Evolutionary conservation across 352 stramenopile genomes (phyloP).

Genomic region (Phytopythium litorale): DNA sequence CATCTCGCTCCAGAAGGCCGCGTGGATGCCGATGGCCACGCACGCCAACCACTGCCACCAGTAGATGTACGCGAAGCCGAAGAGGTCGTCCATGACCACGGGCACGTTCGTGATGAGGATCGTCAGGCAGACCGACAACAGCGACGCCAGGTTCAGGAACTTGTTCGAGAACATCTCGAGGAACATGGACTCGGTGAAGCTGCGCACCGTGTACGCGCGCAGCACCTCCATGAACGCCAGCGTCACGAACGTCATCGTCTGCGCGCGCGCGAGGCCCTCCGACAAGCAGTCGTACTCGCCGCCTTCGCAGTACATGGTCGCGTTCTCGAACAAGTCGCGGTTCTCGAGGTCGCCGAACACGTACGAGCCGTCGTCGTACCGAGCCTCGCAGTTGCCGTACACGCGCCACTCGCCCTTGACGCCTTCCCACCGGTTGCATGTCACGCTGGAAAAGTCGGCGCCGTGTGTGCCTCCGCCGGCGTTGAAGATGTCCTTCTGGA

Average conservation of each 20-base stretch:
- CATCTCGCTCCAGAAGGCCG: conserved; percentile 54
- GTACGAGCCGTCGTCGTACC: conserved; percentile 33
- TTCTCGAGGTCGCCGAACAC: conserved; percentile 42
- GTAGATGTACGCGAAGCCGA: conserved; percentile 64
- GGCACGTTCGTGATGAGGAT: conserved; percentile 49
- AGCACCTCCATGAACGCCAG: conserved; percentile 73
- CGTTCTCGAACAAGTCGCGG: conserved; percentile 29
- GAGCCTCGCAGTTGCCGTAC: conserved; percentile 53
- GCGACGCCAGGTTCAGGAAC: conserved; percentile 52
- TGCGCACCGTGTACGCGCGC: conserved; percentile 72
- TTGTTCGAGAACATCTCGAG: conserved; percentile 61
- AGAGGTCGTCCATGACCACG: conserved; percentile 57
- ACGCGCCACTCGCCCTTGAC: conserved; percentile 40
- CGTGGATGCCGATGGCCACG: conserved; percentile 34
- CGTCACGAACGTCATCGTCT: conserved; percentile 74
- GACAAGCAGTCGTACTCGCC: conserved; percentile 59
- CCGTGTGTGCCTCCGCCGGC: conserved; percentile 32
- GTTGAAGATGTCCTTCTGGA: conserved; percentile 50
- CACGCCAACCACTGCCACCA: conserved; percentile 55
- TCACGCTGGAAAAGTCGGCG: conserved; percentile 53
- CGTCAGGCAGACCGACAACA: conserved; percentile 52
- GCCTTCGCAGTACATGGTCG: conserved; percentile 43
- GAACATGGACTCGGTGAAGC: conserved; percentile 65
- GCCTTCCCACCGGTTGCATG: conserved; percentile 51
- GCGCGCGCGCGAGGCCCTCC: conserved; percentile 48